Evolutionary conservation across 225 moss, liverwort and hornwort species (phyloP), one percentile per base, ranked within the genome.

Genomic region (Pseudoscleropodium purum): DNA sequence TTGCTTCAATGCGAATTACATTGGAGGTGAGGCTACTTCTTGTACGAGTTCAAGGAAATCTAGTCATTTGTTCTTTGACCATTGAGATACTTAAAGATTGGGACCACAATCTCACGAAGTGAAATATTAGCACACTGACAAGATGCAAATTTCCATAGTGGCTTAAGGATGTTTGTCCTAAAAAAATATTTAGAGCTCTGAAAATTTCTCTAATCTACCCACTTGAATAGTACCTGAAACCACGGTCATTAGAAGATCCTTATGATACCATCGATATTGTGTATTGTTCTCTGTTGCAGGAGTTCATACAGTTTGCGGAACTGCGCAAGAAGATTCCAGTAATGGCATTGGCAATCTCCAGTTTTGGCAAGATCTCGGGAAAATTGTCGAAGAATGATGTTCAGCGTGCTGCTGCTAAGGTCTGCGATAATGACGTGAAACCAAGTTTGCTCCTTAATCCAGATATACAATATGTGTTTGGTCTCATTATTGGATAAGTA

Each of bases 331-430:
- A 96, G 89, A 90, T 95, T 56, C 95, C 94, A 81, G 84, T 92
- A 59, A 92, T 98, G 86, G 93, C 94, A 56, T 85, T 96, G 84
- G 98, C 97, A 83, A 94, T 96, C 87, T 93, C 94, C 79, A 95
- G 91, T 87, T 96, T 93, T 89, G 96, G 97, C 88, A 92, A 93
- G 63, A 94, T 97, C 85, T 92, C 93, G 73, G 94, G 93, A 52
- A 77, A 75, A 39, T 79, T 95, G 92, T 91, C 92, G 57, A 98
- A 95, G 90, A 85, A 63, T 87, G 98, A 96, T 86, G 95, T 98
- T 68, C 94, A 96, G 91, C 93, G 96, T 86, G 98, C 98, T 91
- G 94, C 95, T 88, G 90, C 90, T 76, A 95, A 96, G 96, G 98
- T 97, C 87, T 63, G 69, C 78, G 41, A 86, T 75, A 66, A 54